Evolutionary conservation across 2,329 filamentous ascomycete genomes (phyloP), one percentile per base, ranked within the genome.

Genomic region (Claviceps arundinis): DNA sequence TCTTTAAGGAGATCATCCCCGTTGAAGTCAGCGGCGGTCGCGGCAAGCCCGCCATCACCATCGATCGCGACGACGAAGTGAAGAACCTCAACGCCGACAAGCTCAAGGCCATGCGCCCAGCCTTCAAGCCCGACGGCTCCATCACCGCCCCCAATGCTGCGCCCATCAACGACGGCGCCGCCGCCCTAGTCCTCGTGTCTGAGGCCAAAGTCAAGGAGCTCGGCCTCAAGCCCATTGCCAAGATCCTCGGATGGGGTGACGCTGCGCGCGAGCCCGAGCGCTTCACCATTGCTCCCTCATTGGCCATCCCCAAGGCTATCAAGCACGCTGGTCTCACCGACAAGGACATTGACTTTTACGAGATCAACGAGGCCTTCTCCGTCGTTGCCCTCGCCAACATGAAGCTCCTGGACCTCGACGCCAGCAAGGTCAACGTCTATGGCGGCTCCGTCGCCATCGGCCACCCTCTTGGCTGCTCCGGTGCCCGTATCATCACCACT

Each of bases 321-420:
- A 89, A 91, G 78, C 91, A 98, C 72, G 93, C 93, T 56, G 87
- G 87, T 56, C 73, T 98, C 56, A 79, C 81, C 53, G 78, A 83
- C 60, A 81, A 84, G 57, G 77, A 87, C 54, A 78, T 98, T 54
- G 91, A 97, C 64, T 93, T 82, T 61, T 98, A 93, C 70, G 93
- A 98, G 77, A 96, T 98, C 77, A 98, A 98, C 76, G 93, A 98
- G 77, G 93, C 93, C 43, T 98, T 98, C 77, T 93, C 87, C 57
- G 93, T 95, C 48, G 93, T 98, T 57, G 89, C 93, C 41, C 79
- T 98, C 50, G 90, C 93, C 59, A 98, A 98, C 76, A 82, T 95
- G 73, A 95, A 98, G 80, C 70, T 97, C 52, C 82, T 98, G 42
- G 78, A 76, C 56, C 73, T 98, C 53, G 75, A 76, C 57, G 78